Conservation (phyloP, 2,329 filamentous ascomycete species). For the Bipolaris bicolor region DNA sequence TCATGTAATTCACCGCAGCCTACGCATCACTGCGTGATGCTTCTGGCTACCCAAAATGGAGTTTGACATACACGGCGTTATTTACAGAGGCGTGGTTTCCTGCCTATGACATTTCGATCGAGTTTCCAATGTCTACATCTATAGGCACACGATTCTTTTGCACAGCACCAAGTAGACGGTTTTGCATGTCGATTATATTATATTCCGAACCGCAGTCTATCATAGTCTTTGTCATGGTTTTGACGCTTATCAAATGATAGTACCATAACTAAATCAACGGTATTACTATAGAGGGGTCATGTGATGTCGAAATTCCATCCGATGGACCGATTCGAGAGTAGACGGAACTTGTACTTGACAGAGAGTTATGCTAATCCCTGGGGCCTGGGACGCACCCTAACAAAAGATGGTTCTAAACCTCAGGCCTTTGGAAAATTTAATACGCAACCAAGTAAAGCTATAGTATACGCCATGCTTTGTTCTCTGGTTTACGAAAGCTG, state of each 20-base stretch:
- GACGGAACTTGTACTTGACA: no score
- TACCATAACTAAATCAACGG: no score
- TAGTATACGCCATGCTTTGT: no score
- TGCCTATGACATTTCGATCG: slow-evolving; percentile 4
- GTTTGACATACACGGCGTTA: slow-evolving; percentile 9
- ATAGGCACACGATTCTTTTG: neutral
- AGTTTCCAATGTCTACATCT: slow-evolving; percentile 7
- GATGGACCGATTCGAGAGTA: neutral
- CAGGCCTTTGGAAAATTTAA: no score
- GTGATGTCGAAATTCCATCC: neutral
- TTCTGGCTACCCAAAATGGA: slow-evolving; percentile 12
- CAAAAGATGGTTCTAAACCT: no score
- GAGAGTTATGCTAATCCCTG: no score
- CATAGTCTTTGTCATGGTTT: neutral
- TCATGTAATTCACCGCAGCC: slow-evolving; percentile 13
- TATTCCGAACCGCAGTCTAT: neutral
- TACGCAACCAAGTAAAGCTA: no score
- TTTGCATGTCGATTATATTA: neutral
- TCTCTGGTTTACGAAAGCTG: no score
- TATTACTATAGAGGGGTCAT: neutral
- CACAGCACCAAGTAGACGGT: slow-evolving; percentile 15
- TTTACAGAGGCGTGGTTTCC: slow-evolving; percentile 3
- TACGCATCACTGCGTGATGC: slow-evolving; percentile 9
- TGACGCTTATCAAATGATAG: neutral
- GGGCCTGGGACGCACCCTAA: no score